A percentile compares a stretch with the other conserved stretches of the same genome.
Conservation (phyloP, 371 early-diverging fungal species). For the Circinella minor region DNA sequence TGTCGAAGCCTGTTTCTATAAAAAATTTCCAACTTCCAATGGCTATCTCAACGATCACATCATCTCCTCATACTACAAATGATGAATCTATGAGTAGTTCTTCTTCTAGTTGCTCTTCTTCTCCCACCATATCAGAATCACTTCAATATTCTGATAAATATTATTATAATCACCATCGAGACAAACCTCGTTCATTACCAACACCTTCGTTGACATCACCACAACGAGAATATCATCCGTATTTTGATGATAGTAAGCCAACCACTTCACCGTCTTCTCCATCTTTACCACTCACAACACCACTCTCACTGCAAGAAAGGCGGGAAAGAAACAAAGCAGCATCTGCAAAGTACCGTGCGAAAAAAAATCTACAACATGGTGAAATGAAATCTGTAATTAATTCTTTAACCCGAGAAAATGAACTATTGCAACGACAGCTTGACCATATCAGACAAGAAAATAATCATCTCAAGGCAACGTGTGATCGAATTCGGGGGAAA, state of each 20-base stretch:
- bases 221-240: not conserved
- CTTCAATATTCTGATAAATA: not conserved
- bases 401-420: constrained; percentile 45
- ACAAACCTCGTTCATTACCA: not conserved
- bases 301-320: constrained; percentile 39
- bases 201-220: not conserved
- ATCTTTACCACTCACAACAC: constrained; percentile 29
- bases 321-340: constrained; percentile 61
- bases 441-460: constrained; percentile 51
- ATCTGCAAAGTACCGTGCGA: constrained; percentile 61
- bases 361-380: constrained; percentile 56
- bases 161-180: not conserved
- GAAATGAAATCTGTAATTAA: constrained; percentile 53
- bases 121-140: not conserved
- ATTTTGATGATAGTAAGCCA: not conserved
- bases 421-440: constrained; percentile 40
- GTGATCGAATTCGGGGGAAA: constrained; percentile 50
- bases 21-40: constrained; percentile 1
- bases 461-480: constrained; percentile 39
- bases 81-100: constrained; percentile 3
- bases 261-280: not conserved
- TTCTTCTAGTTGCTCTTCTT: not conserved
- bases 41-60: constrained; percentile 5
- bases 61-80: not conserved
- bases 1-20: not conserved